phyloP scores from a whole-genome alignment of 768 basidiomycete species.

The Tylopilus rubrobrunneus region DNA sequence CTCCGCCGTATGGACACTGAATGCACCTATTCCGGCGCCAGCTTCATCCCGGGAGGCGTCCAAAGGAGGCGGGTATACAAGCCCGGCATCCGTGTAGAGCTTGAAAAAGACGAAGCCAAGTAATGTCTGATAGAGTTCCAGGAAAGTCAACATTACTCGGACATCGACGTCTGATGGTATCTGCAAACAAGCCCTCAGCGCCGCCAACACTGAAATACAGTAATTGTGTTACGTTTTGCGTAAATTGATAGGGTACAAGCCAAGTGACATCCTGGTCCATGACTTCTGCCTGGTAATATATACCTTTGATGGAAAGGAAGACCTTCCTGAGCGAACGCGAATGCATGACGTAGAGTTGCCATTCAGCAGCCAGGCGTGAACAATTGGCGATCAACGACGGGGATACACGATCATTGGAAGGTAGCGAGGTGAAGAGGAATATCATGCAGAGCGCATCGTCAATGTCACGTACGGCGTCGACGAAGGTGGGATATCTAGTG shows the following conservation, averaged over 20 bases:
- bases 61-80: conserved; percentile 93
- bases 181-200: conserved; percentile 38
- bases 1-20: conserved; percentile 60
- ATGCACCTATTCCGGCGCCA: conserved; percentile 86
- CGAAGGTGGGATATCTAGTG: conserved; percentile 90
- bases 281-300: conserved; percentile 96
- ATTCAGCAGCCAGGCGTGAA: conserved; percentile 84
- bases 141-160: conserved; percentile 95
- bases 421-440: conserved; percentile 87
- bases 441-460: conserved; percentile 97
- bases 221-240: conserved; percentile 68
- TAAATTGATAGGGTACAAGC: conserved; percentile 97
- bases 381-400: conserved; percentile 88
- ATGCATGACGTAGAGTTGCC: conserved; percentile 95
- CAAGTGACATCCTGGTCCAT: conserved; percentile 92
- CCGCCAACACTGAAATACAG: neutral
- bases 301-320: conserved; percentile 95
- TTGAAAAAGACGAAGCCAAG: conserved; percentile 97
- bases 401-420: conserved; percentile 79
- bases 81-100: conserved; percentile 90
- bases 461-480: conserved; percentile 92
- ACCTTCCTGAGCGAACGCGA: conserved; percentile 79
- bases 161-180: conserved; percentile 95
- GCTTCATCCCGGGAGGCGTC: conserved; percentile 79
- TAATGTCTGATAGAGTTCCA: conserved; percentile 96